Conservation (phyloP, 2,329 filamentous ascomycete genomes). For the Graphilbum ipis-grandicollis region DNA sequence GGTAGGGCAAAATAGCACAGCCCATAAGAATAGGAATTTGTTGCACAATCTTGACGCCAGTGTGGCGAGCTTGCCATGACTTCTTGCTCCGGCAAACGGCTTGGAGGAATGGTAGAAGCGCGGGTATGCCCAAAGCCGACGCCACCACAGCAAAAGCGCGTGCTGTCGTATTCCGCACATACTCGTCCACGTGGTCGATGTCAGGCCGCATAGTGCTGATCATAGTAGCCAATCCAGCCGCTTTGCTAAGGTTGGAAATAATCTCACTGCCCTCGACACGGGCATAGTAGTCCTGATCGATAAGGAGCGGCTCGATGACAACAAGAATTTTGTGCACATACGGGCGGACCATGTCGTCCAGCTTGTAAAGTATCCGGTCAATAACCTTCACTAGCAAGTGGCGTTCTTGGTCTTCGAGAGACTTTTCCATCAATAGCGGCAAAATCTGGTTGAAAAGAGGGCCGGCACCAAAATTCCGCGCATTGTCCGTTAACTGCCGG, state of each 20-base stretch:
- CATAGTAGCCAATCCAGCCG: slow-evolving; percentile 93
- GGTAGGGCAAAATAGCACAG: slow-evolving; percentile 83
- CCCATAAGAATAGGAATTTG: slow-evolving; percentile 99
- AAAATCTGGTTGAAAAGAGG: slow-evolving; percentile 95
- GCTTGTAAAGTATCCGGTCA: slow-evolving; percentile 93
- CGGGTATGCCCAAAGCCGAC: slow-evolving; percentile 87
- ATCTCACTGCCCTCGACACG: slow-evolving; percentile 96
- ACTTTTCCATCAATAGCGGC: slow-evolving; percentile 94
- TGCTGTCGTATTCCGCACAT: slow-evolving; percentile 94
- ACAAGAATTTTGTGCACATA: slow-evolving; percentile 98
- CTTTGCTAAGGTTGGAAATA: slow-evolving; percentile 94
- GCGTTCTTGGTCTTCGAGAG: slow-evolving; percentile 90
- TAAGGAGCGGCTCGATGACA: slow-evolving; percentile 95
- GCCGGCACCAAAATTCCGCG: slow-evolving; percentile 84
- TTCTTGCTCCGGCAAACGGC: slow-evolving; percentile 97
- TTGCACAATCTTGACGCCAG: slow-evolving; percentile 97
- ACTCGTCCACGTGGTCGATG: slow-evolving; percentile 96
- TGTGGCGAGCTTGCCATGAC: slow-evolving; percentile 95
- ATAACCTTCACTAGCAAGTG: slow-evolving; percentile 98
- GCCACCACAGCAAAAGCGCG: slow-evolving; percentile 94
- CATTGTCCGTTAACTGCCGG: slow-evolving; percentile 93
- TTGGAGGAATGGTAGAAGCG: slow-evolving; percentile 81
- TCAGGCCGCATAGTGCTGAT: slow-evolving; percentile 98
- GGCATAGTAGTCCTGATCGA: slow-evolving; percentile 98
- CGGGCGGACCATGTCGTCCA: slow-evolving; percentile 87